Conservation (phyloP, 2,329 filamentous ascomycete species). For the Amesomyces nigricolor region DNA sequence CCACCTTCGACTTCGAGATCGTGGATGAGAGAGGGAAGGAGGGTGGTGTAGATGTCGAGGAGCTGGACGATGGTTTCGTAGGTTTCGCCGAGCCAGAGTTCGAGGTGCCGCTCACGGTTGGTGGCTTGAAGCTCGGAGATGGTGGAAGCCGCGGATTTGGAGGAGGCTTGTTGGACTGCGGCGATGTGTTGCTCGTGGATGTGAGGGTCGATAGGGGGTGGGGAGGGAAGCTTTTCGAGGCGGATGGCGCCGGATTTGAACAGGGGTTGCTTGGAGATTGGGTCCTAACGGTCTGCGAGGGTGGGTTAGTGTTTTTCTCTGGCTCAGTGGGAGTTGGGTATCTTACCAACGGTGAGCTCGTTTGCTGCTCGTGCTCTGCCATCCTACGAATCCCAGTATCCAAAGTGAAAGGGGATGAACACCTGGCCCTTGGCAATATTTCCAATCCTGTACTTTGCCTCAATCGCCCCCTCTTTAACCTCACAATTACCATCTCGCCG, state of each 20-base stretch:
- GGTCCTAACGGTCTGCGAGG: constrained; percentile 25
- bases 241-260: constrained; percentile 34
- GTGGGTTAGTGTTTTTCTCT: not conserved
- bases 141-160: constrained; percentile 12
- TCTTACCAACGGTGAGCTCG: constrained; percentile 33
- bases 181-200: constrained; percentile 27
- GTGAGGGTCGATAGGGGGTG: not conserved
- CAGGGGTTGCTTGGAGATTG: constrained; percentile 34
- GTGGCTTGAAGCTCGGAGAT: constrained; percentile 6
- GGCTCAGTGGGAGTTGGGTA: too few relatives aligned
- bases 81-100: constrained; percentile 32
- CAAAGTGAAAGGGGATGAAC: constrained; percentile 38
- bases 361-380: constrained; percentile 32
- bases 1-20: constrained; percentile 31
- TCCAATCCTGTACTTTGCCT: constrained; percentile 29
- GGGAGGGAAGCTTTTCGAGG: constrained; percentile 28
- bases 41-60: too few relatives aligned
- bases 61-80: constrained; percentile 27
- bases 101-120: constrained; percentile 28
- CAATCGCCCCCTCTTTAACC: constrained; percentile 30
- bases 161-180: constrained; percentile 15
- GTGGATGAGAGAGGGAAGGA: constrained; percentile 27
- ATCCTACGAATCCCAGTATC: constrained; percentile 34
- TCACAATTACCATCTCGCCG: constrained; percentile 30
- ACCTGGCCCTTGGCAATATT: constrained; percentile 30